Base-by-base conservation (phyloP, 2,329 filamentous ascomycete species). In the Colletotrichum siamense region DNA sequence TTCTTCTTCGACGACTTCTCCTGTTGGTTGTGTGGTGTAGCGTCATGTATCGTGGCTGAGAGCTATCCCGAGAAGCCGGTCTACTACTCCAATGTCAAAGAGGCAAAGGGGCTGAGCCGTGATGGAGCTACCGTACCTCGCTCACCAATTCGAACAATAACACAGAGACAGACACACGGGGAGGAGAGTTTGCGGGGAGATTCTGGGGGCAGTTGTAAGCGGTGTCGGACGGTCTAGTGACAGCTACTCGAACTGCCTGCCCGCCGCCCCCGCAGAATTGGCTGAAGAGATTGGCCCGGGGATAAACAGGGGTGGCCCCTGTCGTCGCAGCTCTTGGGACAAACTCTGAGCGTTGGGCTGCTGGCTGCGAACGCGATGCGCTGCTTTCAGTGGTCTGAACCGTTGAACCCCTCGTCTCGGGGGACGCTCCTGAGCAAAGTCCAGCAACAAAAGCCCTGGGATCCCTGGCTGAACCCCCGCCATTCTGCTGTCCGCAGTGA, bases 191-290 rank as follows among this genome's bases (percentile, higher is more conserved):
- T 66, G 67, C 32, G 67, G 67, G 49, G 67, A 66, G 32, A 63
- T n/a, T 59, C n/a, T 52, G 72, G 34, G 36, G 73, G 55, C 62
- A 75, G 69, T 44, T 75, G 69, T 36, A 75, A 73, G 73, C 73
- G 69, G 61, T 26, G 44, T 59, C 39, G 61, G 44, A 36, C 24
- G 28, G 36, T 1, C 49, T 22, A 52, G 36, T 52, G 44, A 52
- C 44, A 52, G 28, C 28, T 52, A 49, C 30, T 63, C 26, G 39
- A 55, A 26, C 36, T 44, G 61, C 28, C 69, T 71, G 24, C 62
- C 44, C n/a, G 44, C n/a, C 10, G 44, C 44, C 44, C 52, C 49
- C 24, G n/a, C 52, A 55, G 52, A 52, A 62, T 70, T 63, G 57
- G 36, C 22, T 63, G 30, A 73, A 16, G 28, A 32, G 36, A 36